Evolutionary conservation across 768 basidiomycete genomes (phyloP).

Genomic region (Clitopilus hobsonii): DNA sequence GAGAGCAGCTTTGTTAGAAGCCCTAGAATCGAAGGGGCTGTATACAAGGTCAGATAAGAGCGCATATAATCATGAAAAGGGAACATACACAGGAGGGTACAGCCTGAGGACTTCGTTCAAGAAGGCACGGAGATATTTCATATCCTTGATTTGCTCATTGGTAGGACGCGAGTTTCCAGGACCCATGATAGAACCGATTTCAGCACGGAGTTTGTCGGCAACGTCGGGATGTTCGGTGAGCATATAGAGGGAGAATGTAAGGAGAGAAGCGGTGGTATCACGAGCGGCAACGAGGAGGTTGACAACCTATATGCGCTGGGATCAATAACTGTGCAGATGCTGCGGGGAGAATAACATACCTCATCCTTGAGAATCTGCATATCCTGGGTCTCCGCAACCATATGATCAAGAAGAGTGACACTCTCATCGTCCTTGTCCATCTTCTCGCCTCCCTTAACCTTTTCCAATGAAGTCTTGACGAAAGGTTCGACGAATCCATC

Average conservation of each 20-base stretch:
- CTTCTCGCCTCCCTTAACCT: constrained; percentile 8
- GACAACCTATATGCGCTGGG: constrained; percentile 12
- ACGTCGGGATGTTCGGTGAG: constrained; percentile 49
- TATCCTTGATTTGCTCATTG: constrained; percentile 49
- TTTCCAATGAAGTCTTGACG: constrained; percentile 39
- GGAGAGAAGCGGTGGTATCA: constrained; percentile 45
- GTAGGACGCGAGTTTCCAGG: constrained; percentile 34
- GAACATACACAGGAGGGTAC: constrained; percentile 45
- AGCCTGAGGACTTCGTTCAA: constrained; percentile 54
- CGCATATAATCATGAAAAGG: neutral
- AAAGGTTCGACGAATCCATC: constrained; percentile 51
- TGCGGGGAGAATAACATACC: constrained; percentile 2
- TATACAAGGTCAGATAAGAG: neutral
- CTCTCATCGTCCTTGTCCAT: constrained; percentile 11
- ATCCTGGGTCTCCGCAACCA: constrained; percentile 54
- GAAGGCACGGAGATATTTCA: constrained; percentile 56
- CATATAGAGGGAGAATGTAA: constrained; percentile 53
- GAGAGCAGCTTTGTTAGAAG: constrained; percentile 17
- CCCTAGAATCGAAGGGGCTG: constrained; percentile 31
- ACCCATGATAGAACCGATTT: constrained; percentile 44
- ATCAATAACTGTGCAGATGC: neutral
- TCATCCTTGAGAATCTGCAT: constrained; percentile 19
- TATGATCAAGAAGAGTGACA: constrained; percentile 44
- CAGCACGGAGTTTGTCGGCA: constrained; percentile 39
- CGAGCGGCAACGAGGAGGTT: constrained; percentile 41